Conservation (phyloP, 78 protist species). For the Chrysochromulina parva region DNA sequence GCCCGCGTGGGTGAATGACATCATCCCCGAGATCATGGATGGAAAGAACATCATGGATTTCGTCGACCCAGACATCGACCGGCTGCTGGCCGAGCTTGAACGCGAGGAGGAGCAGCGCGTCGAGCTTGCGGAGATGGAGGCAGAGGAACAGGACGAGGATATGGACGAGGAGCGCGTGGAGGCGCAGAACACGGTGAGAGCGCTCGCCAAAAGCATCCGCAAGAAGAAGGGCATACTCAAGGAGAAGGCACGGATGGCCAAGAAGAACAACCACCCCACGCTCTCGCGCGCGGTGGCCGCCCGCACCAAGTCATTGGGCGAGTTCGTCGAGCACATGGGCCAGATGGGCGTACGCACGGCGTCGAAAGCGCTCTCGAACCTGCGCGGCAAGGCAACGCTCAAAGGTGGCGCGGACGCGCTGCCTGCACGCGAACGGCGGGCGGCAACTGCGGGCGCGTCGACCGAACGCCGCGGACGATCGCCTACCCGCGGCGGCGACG, state of each 20-base stretch:
- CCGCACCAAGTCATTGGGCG: too few relatives aligned
- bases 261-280: not conserved
- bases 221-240: constrained; percentile 12
- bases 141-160: not conserved
- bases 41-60: constrained; percentile 96
- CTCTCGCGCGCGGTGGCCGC: not conserved
- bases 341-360: constrained; percentile 15
- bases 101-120: constrained; percentile 73
- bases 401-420: too few relatives aligned
- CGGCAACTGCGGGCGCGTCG: too few relatives aligned
- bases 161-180: not conserved
- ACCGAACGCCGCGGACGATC: too few relatives aligned
- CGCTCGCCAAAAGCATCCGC: not conserved
- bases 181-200: not conserved
- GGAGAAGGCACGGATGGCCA: not conserved
- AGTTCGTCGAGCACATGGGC: not conserved
- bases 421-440: too few relatives aligned
- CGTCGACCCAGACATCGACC: constrained; percentile 93
- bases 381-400: not conserved
- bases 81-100: constrained; percentile 80
- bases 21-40: constrained; percentile 96
- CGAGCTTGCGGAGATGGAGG: not conserved
- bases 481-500: too few relatives aligned
- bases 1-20: constrained; percentile 90
- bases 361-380: not conserved